Conservation (phyloP, 2,329 filamentous ascomycete genomes). For the Fusarium sp. region DNA sequence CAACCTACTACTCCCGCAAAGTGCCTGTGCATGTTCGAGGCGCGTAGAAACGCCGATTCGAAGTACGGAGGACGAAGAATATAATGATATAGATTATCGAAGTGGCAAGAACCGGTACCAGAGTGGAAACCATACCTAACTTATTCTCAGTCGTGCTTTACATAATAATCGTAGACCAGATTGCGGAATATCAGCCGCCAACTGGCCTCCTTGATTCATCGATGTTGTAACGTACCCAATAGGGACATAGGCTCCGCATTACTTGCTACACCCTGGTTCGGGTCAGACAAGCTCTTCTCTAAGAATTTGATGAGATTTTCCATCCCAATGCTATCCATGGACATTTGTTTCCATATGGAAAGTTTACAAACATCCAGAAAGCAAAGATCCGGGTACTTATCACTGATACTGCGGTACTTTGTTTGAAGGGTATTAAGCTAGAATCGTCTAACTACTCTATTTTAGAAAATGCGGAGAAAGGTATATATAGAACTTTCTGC, state of each 20-base stretch:
- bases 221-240: neutral
- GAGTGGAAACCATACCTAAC: conserved; percentile 61
- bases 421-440: neutral
- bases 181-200: neutral
- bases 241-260: neutral
- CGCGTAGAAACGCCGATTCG: conserved; percentile 64
- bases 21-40: conserved; percentile 65
- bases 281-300: neutral
- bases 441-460: neutral
- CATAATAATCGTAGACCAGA: neutral
- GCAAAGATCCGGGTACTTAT: neutral
- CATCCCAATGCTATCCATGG: neutral
- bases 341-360: neutral
- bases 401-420: neutral
- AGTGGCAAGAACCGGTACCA: conserved; percentile 64
- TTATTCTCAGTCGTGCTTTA: neutral
- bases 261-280: neutral
- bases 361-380: neutral
- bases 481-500: neutral
- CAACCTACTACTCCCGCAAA: conserved; percentile 60
- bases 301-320: neutral
- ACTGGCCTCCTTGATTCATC: neutral
- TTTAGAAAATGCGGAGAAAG: neutral
- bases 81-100: conserved; percentile 61
- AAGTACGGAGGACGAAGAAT: conserved; percentile 63